These are phyloP conservation scores for Lodderomyces orthopsilosis DNA, from an alignment of 1,139 yeast species.

Conservation along the genomic window DNA sequence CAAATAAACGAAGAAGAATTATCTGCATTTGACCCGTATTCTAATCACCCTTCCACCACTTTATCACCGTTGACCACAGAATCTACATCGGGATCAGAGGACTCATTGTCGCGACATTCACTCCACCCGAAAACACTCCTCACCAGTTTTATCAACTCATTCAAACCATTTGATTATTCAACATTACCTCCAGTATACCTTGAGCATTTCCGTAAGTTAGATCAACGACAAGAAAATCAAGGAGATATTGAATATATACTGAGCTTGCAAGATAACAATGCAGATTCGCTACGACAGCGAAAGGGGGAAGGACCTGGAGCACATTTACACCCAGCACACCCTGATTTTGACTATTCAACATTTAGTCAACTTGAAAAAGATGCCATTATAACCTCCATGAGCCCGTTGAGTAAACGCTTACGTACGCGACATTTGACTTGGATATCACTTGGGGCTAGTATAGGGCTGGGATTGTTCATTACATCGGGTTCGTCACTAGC, in stretches of 20 bases:
- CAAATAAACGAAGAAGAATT: neutral
- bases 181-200: slow-evolving; percentile 18
- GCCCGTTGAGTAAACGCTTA: slow-evolving; percentile 32
- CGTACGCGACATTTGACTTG: slow-evolving; percentile 40
- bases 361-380: slow-evolving; percentile 32
- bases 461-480: slow-evolving; percentile 43
- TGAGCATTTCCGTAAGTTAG: slow-evolving; percentile 3
- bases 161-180: slow-evolving; percentile 26
- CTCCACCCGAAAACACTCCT: slow-evolving; percentile 9
- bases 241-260: neutral
- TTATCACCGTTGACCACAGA: neutral
- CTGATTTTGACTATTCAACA: slow-evolving; percentile 29
- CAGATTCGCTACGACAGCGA: neutral
- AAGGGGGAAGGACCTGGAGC: neutral
- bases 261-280: neutral
- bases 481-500: slow-evolving; percentile 32
- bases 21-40: neutral
- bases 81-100: neutral
- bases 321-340: slow-evolving; percentile 19
- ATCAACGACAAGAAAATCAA: neutral
- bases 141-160: slow-evolving; percentile 34
- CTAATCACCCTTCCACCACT: neutral
- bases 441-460: slow-evolving; percentile 43
- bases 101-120: neutral
- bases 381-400: slow-evolving; percentile 30